Evolutionary conservation across 805 yeast species (phyloP), one percentile per base, ranked within the genome.

Genomic region (Kodamaea lidongshanica): DNA sequence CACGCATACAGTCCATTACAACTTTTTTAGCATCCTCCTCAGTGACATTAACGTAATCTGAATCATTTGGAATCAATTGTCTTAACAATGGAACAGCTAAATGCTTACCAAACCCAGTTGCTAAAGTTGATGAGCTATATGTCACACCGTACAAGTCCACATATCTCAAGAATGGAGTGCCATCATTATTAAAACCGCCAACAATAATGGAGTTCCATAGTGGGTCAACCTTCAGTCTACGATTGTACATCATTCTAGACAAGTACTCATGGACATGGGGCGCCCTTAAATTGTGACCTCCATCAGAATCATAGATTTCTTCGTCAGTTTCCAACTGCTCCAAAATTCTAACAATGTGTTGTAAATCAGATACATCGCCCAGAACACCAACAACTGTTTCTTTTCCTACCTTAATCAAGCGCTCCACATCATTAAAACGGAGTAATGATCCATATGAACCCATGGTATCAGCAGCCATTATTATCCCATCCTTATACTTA

Each of bases 71-170:
- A 19, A 82, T 84, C 36, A 79, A 71, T 53, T 82, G 77, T 64
- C 99, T 79, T 53, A 92, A 69, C 46, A 92, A 61, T 15, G 99
- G 99, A 25, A 87, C 61, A 3, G 98, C 99, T 57, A 92, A 69
- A 57, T 92, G 88, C 7, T 94, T 81, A 36, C 98, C 99, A 54
- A 87, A 89, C 1, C 99, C 99, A 3, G 97, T 88, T 26, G 96
- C 96, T 34, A 92, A 63, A 3, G 94, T 70, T 17, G 95, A 92
- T 0, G 97, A 71, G 3, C 84, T 70, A 57, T 84, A 92, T 3
- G 95, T 73, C 16, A 87, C 95, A 29, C 99, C 99, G 37, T 88
- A 70, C 38, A 92, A 65, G 55, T 92, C 96, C 26, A 87, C 94
- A 51, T 84, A 88, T 43, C 79, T 77, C 50, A 92, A 67, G 46